These are phyloP conservation scores for Dactylellina leptospora DNA, from an alignment of 2,329 filamentous ascomycete genomes.

Conservation along the genomic window DNA sequence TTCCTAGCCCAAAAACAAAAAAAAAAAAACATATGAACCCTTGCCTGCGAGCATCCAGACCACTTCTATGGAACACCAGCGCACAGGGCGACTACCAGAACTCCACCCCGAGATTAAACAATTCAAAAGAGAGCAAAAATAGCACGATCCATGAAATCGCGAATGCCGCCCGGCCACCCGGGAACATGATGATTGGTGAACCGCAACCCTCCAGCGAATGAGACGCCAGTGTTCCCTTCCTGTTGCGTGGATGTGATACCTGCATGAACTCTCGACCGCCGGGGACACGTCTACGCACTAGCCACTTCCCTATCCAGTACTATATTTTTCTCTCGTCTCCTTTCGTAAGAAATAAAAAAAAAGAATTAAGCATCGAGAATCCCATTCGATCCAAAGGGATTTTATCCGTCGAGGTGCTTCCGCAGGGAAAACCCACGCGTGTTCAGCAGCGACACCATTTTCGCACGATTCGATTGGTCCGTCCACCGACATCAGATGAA, in stretches of 20 bases:
- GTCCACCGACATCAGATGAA: background rate
- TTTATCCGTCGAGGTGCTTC: too few relatives aligned
- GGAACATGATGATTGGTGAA: background rate
- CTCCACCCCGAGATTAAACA: background rate
- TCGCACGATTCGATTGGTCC: background rate
- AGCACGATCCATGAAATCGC: background rate
- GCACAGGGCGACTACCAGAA: slow-evolving; percentile 27
- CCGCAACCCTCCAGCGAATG: background rate
- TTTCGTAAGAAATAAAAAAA: too few relatives aligned
- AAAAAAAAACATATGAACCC: too few relatives aligned
- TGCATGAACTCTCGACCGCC: background rate
- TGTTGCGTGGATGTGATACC: background rate
- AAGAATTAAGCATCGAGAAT: background rate
- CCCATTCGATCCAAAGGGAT: too few relatives aligned
- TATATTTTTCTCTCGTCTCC: background rate
- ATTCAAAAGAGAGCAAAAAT: slow-evolving; percentile 4
- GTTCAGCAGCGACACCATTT: background rate
- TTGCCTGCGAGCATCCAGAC: background rate
- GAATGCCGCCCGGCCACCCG: background rate
- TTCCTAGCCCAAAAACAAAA: background rate
- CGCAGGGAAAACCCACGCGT: too few relatives aligned
- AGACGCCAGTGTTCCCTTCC: background rate
- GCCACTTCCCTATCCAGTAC: background rate
- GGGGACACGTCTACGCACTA: background rate
- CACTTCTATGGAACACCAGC: background rate